These are phyloP conservation scores for Eucalyptus paniculata DNA, from an alignment of 345 rosid genomes.

Conservation along the genomic window DNA sequence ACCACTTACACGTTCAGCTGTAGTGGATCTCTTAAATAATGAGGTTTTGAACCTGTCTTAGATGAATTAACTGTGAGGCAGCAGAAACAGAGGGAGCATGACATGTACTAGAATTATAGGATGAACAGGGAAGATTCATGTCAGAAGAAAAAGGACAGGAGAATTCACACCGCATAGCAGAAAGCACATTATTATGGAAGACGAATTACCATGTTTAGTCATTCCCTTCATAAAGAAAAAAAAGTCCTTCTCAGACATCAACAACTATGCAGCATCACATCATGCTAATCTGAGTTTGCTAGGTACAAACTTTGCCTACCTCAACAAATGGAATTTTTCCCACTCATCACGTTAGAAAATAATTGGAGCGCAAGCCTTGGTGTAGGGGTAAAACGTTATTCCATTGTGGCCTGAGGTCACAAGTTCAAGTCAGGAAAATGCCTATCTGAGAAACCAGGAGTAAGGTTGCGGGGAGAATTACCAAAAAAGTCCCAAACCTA, in stretches of 20 bases:
- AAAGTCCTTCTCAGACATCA: not conserved
- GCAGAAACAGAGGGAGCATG: not conserved
- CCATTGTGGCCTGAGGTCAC: not conserved
- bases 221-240: not conserved
- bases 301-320: not conserved
- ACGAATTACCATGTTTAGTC: not conserved
- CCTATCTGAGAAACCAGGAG: not conserved
- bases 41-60: not conserved
- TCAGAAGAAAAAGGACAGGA: not conserved
- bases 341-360: not conserved
- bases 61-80: not conserved
- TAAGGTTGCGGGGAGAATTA: not conserved
- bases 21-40: slow-evolving; percentile 11
- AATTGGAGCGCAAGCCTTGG: not conserved
- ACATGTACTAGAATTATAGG: not conserved
- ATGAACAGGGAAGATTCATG: not conserved
- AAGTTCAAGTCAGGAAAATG: not conserved
- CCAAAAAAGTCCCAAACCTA: no score
- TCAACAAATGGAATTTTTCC: not conserved
- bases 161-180: not conserved
- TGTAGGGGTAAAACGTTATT: not conserved
- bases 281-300: not conserved
- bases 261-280: not conserved
- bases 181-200: not conserved
- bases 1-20: slow-evolving; percentile 1